These are phyloP conservation scores for Penicillium sclerotigenum DNA, from an alignment of 2,329 filamentous ascomycete genomes.

Conservation along the genomic window DNA sequence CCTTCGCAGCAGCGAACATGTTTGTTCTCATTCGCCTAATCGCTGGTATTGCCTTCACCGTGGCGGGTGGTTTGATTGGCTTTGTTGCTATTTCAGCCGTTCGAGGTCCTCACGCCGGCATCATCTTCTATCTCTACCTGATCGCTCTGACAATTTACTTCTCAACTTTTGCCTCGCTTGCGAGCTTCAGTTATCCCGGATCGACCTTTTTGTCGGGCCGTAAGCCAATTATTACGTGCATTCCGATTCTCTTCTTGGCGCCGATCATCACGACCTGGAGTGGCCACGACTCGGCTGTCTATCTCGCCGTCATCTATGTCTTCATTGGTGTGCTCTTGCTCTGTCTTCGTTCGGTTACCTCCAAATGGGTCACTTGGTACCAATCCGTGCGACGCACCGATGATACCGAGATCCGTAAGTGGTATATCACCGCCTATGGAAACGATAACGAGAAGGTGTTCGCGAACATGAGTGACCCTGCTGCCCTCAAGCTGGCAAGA, in stretches of 20 bases:
- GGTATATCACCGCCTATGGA: constrained; percentile 37
- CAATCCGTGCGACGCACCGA: constrained; percentile 40
- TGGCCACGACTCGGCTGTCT: constrained; percentile 55
- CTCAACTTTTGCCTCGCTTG: constrained; percentile 53
- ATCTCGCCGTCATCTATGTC: constrained; percentile 53
- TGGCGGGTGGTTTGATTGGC: constrained; percentile 54
- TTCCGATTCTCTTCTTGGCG: constrained; percentile 56
- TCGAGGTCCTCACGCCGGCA: constrained; percentile 46
- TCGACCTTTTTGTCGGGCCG: constrained; percentile 58
- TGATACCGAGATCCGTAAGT: constrained; percentile 40
- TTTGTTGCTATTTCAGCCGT: constrained; percentile 51
- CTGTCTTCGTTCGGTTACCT: constrained; percentile 53
- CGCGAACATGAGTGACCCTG: constrained; percentile 47
- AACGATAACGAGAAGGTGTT: constrained; percentile 41
- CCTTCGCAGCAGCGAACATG: constrained; percentile 55
- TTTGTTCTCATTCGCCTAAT: constrained; percentile 54
- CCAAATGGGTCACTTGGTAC: constrained; percentile 59
- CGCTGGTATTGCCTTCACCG: constrained; percentile 50
- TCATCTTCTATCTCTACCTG: constrained; percentile 60
- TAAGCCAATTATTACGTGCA: constrained; percentile 53
- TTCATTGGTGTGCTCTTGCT: constrained; percentile 53
- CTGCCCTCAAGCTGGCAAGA: constrained; percentile 48
- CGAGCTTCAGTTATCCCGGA: constrained; percentile 54
- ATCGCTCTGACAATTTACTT: constrained; percentile 58
- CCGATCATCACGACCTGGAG: constrained; percentile 56